Evolutionary conservation across 202 grass and related monocot species (phyloP).

Genomic region (Setaria viridis): DNA sequence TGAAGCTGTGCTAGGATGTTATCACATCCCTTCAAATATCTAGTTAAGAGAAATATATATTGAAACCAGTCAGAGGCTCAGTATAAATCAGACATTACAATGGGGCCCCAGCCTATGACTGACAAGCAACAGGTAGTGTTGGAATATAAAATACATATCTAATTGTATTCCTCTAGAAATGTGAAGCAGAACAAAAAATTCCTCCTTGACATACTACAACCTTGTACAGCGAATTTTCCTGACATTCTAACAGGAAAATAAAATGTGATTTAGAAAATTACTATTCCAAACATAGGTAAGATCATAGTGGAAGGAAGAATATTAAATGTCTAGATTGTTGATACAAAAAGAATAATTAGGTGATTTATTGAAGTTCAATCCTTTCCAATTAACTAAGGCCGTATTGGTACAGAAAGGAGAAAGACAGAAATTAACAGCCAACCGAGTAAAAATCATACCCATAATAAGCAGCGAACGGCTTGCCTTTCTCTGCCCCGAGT

Average conservation of each 20-base stretch:
- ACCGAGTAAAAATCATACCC: conserved; percentile 54
- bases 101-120: neutral
- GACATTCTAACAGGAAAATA: conserved; percentile 6
- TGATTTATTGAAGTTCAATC: neutral
- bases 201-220: conserved; percentile 11
- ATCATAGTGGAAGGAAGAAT: conserved; percentile 1
- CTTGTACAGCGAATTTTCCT: conserved; percentile 11
- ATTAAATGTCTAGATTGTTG: conserved; percentile 6
- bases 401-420: neutral
- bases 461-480: conserved; percentile 89
- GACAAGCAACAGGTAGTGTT: neutral
- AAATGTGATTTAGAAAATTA: conserved; percentile 15
- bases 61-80: neutral
- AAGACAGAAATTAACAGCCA: conserved; percentile 7
- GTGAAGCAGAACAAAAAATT: neutral
- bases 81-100: conserved; percentile 30
- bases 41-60: conserved; percentile 46
- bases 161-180: conserved; percentile 21
- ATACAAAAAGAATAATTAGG: neutral
- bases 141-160: conserved; percentile 2
- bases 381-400: neutral
- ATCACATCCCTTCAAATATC: conserved; percentile 95
- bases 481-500: conserved; percentile 89
- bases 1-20: conserved; percentile 93
- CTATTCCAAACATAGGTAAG: conserved; percentile 8